These are phyloP conservation scores for Podospora pseudocomata DNA, from an alignment of 495 filamentous ascomycete genomes.

Conservation along the genomic window DNA sequence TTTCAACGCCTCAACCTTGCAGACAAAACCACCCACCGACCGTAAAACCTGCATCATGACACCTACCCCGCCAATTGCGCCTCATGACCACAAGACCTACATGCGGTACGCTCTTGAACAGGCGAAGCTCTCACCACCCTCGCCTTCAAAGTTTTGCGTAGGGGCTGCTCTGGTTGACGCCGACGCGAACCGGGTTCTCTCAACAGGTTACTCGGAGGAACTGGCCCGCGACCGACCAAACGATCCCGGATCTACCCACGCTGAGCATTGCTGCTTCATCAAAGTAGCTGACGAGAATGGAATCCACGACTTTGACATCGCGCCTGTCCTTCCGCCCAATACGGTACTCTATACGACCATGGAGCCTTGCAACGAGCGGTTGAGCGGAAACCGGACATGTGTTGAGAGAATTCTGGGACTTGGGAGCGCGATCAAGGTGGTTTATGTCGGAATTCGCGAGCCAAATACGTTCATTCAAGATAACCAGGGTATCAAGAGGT, in stretches of 20 bases:
- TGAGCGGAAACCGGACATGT: conserved; percentile 69
- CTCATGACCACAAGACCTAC: conserved; percentile 51
- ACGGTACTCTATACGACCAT: conserved; percentile 76
- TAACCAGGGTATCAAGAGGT: conserved; percentile 60
- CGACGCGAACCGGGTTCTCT: conserved; percentile 53
- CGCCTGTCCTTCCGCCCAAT: conserved; percentile 37
- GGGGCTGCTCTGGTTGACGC: conserved; percentile 69
- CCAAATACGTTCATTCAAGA: conserved; percentile 70
- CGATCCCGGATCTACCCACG: conserved; percentile 42
- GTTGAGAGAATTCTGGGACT: conserved; percentile 64
- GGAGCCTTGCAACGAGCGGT: conserved; percentile 73
- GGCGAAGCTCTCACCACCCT: conserved; percentile 64
- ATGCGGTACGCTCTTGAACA: conserved; percentile 63
- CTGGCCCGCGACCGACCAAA: conserved; percentile 32
- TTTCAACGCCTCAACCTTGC: too few relatives aligned
- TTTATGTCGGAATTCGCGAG: conserved; percentile 76
- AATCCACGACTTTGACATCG: conserved; percentile 39
- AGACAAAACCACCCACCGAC: too few relatives aligned
- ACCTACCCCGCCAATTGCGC: neutral
- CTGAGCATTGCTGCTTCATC: conserved; percentile 49
- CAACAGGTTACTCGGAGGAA: conserved; percentile 77
- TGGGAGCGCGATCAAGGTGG: conserved; percentile 54
- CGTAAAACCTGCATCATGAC: conserved; percentile 5
- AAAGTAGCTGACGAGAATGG: conserved; percentile 42
- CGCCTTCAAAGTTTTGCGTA: conserved; percentile 77